Evolutionary conservation across 768 basidiomycete species (phyloP), one percentile per base, ranked within the genome.

Genomic region (Boletus speciosus): DNA sequence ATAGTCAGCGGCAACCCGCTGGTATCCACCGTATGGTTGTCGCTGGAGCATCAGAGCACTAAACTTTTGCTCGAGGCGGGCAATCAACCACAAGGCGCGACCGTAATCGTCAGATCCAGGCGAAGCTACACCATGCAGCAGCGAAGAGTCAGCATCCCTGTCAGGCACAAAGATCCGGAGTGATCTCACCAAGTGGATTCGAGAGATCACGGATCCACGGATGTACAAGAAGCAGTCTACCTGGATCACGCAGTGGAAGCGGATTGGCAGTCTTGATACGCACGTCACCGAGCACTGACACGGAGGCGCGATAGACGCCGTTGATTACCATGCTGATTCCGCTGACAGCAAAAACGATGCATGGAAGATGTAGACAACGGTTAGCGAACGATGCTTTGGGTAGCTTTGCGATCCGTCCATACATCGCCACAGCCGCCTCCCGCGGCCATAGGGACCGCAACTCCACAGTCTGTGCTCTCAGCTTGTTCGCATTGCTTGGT

Each of bases 1-100:
- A 3, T 23, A 10, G 19, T 61, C 59, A 3, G 55, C 35, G 2
- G 51, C 58, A 3, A 60, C 48, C n/a, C 51, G 54, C 31, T 23
- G 47, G 41, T 50, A 56, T 14, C 31, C 47, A 12, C 39, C 16
- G 19, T 57, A 19, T 3, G 48, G 9, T 3, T 57, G 48, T 6
- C 27, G 38, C 8, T 44, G 42, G 12, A 61, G 40, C 5, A 61
- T 12, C 5, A 60, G 23, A 0, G 55, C 51, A 0, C 6, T 36
- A 11, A 61, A 61, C n/a, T 31, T 43, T 16, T 49, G 49, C 31
- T 45, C 51, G 14, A 61, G 37, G 6, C 38, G 45, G 4, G 42
- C 46, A 2, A 61, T 37, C 43, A 61, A 19, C 34, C 38, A 37
- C 5, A 61, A 21, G 0, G 55, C 59, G 2, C 29, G 41, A 5